phyloP scores from a whole-genome alignment of 352 stramenopile genomes.

The Phytophthora syringae region DNA sequence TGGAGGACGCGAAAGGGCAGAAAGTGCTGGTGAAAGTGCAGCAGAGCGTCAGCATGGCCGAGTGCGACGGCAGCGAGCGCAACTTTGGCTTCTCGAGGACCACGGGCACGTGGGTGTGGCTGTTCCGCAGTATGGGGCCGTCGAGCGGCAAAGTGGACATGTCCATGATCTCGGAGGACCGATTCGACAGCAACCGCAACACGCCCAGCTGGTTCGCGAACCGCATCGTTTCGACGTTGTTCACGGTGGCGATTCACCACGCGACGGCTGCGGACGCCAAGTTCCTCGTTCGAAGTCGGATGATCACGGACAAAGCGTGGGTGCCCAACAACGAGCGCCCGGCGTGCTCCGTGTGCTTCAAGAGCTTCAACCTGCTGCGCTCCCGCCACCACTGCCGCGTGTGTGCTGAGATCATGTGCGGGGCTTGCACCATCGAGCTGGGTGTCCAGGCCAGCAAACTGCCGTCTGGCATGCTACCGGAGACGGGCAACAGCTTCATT shows the following conservation, averaged over 20 bases:
- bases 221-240: slow-evolving; percentile 56
- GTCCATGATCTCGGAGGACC: slow-evolving; percentile 45
- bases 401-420: slow-evolving; percentile 86
- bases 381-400: slow-evolving; percentile 83
- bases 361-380: slow-evolving; percentile 77
- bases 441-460: slow-evolving; percentile 61
- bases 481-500: slow-evolving; percentile 56
- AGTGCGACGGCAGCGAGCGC: slow-evolving; percentile 52
- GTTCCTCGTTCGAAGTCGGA: slow-evolving; percentile 59
- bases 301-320: slow-evolving; percentile 75
- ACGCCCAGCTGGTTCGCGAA: slow-evolving; percentile 79
- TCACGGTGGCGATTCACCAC: slow-evolving; percentile 46
- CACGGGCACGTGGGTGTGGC: slow-evolving; percentile 54
- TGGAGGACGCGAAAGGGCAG: slow-evolving; percentile 59
- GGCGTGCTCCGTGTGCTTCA: slow-evolving; percentile 78
- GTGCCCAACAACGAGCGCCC: slow-evolving; percentile 72
- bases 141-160: slow-evolving; percentile 65
- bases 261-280: slow-evolving; percentile 63
- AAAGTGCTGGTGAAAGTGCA: slow-evolving; percentile 67
- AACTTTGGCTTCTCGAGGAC: slow-evolving; percentile 74
- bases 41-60: slow-evolving; percentile 60
- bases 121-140: slow-evolving; percentile 62
- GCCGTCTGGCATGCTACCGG: slow-evolving; percentile 58
- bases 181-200: slow-evolving; percentile 51
- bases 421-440: slow-evolving; percentile 70